A percentile compares a stretch with the other conserved stretches of the same genome.
Conservation (phyloP, 345 rosid species). For the Salix koriyanagi region DNA sequence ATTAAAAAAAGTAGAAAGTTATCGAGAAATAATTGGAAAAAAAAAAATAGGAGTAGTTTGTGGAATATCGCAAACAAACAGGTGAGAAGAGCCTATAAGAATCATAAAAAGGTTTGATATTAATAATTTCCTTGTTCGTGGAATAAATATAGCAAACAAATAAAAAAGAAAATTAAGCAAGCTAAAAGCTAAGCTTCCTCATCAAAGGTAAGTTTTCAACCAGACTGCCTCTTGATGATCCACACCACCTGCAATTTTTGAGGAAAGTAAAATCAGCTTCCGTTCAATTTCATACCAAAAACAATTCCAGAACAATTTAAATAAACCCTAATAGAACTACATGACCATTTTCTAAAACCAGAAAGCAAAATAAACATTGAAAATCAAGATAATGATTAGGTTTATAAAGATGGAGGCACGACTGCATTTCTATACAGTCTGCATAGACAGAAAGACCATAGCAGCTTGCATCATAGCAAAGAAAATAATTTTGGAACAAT, state of each 20-base stretch:
- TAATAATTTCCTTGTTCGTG: not conserved
- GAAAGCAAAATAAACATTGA: not conserved
- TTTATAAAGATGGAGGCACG: not conserved
- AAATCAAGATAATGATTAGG: not conserved
- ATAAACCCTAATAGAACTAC: not conserved
- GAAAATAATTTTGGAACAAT: too few species aligned
- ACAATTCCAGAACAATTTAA: not conserved
- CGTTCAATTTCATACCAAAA: not conserved
- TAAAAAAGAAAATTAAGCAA: not conserved
- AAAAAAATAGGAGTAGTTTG: too few species aligned
- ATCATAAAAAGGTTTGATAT: not conserved
- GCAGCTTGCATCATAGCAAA: not conserved
- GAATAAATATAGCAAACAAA: not conserved
- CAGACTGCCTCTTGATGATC: not conserved
- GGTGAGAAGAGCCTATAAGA: not conserved
- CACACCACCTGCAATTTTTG: not conserved
- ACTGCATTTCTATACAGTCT: not conserved
- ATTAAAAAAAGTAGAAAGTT: too few species aligned
- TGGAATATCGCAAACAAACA: not conserved
- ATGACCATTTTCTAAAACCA: not conserved
- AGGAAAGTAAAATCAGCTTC: not conserved
- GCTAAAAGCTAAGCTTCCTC: constrained; percentile 10
- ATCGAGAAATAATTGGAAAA: too few species aligned
- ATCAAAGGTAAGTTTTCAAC: not conserved
- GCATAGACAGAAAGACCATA: not conserved